Percentiles rank a stretch among this genome's conserved stretches.
Evolutionary conservation across 768 basidiomycete species (phyloP).

Genomic region (Leccinum arenicola): DNA sequence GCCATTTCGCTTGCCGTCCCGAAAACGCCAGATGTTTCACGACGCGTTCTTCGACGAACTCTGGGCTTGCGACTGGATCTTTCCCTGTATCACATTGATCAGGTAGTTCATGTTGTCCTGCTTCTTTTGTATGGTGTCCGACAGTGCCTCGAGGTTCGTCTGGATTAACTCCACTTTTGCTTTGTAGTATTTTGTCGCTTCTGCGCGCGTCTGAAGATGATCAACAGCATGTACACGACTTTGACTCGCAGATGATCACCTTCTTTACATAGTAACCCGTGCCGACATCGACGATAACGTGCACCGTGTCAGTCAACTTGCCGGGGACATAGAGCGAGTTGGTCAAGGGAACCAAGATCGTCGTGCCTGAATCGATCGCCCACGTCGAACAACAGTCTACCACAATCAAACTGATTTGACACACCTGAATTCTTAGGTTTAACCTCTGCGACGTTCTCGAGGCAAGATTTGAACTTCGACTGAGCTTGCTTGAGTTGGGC

Average conservation of each 20-base stretch:
- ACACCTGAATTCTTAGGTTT: slow-evolving; percentile 65
- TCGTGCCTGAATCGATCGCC: slow-evolving; percentile 56
- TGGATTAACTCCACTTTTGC: slow-evolving; percentile 80
- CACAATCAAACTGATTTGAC: slow-evolving; percentile 3
- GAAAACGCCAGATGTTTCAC: slow-evolving; percentile 6
- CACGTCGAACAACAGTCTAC: not conserved
- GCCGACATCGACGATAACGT: slow-evolving; percentile 93
- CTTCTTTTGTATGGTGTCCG: slow-evolving; percentile 88
- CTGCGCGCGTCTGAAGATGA: slow-evolving; percentile 62
- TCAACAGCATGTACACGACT: slow-evolving; percentile 1
- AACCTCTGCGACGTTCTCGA: slow-evolving; percentile 75
- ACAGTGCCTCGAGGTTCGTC: slow-evolving; percentile 79
- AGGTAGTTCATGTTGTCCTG: slow-evolving; percentile 84
- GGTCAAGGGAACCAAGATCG: slow-evolving; percentile 88
- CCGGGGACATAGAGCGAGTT: slow-evolving; percentile 96
- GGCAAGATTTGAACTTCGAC: slow-evolving; percentile 85
- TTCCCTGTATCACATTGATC: slow-evolving; percentile 68
- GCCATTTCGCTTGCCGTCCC: not conserved
- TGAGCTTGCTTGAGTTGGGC: slow-evolving; percentile 92
- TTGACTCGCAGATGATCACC: slow-evolving; percentile 40
- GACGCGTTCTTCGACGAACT: slow-evolving; percentile 20
- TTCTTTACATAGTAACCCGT: slow-evolving; percentile 97
- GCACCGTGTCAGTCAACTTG: slow-evolving; percentile 74
- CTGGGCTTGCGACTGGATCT: slow-evolving; percentile 36
- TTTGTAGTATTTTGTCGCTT: slow-evolving; percentile 81